Evolutionary conservation across 2,329 filamentous ascomycete species (phyloP).

Genomic region (Biscogniauxia marginata): DNA sequence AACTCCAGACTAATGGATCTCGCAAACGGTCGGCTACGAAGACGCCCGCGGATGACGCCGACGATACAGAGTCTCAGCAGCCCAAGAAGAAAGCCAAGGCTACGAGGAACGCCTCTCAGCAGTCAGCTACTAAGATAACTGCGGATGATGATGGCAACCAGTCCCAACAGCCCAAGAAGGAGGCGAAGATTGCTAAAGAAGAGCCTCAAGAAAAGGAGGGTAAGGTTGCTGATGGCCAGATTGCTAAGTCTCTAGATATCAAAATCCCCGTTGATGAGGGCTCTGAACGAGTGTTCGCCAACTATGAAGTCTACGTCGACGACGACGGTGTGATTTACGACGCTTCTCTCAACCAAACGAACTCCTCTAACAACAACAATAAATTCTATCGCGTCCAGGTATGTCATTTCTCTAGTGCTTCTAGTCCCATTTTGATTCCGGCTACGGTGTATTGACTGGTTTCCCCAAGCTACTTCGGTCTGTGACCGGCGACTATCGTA

Average conservation of each 20-base stretch:
- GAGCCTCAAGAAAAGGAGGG: constrained; percentile 17
- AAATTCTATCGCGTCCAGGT: constrained; percentile 80
- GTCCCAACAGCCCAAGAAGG: constrained; percentile 22
- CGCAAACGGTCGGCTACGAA: constrained; percentile 24
- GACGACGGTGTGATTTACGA: constrained; percentile 69
- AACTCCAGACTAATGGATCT: constrained; percentile 12
- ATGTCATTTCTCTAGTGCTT: constrained; percentile 17
- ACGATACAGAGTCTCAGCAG: constrained; percentile 24
- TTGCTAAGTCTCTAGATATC: constrained; percentile 45
- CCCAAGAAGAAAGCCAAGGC: constrained; percentile 35
- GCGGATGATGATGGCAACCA: constrained; percentile 22
- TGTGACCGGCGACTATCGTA: constrained; percentile 44
- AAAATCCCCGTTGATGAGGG: constrained; percentile 52
- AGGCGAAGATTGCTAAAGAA: constrained; percentile 30
- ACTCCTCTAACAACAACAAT: constrained; percentile 70
- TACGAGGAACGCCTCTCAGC: constrained; percentile 16
- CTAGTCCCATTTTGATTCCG: not conserved
- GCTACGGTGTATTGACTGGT: not conserved
- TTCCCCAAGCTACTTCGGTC: constrained; percentile 43
- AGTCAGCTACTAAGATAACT: constrained; percentile 19
- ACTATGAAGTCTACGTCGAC: constrained; percentile 63
- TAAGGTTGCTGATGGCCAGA: constrained; percentile 41
- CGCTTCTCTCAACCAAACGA: constrained; percentile 76
- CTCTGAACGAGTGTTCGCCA: constrained; percentile 32
- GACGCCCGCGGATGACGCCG: constrained; percentile 17